A percentile compares a stretch with the other conserved stretches of the same genome.
Conservation (phyloP, 2,329 filamentous ascomycete genomes). For the Cladosporium sp. region DNA sequence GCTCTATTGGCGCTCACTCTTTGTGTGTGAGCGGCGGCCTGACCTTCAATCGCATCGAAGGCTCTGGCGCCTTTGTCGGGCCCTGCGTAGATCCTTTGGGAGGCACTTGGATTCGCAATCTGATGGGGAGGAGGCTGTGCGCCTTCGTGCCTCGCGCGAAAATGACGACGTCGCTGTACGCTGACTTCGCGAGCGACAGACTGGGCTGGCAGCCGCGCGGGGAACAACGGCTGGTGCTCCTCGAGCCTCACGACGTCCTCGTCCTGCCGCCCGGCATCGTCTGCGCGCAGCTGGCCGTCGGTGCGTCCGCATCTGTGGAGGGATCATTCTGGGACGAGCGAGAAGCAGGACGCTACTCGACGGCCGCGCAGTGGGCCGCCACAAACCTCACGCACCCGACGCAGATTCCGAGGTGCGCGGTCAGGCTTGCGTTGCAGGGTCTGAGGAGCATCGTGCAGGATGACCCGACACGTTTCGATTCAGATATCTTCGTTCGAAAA, state of each 20-base stretch:
- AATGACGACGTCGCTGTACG: neutral
- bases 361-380: neutral
- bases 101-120: neutral
- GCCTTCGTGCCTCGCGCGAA: neutral
- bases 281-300: neutral
- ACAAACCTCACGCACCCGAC: neutral
- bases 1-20: neutral
- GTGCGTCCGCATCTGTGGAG: neutral
- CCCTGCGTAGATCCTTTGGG: neutral
- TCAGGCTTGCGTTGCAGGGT: neutral
- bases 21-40: neutral
- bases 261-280: neutral
- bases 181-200: neutral
- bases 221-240: neutral
- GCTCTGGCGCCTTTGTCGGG: neutral
- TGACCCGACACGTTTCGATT: neutral
- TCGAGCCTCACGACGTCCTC: neutral
- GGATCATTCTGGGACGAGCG: neutral
- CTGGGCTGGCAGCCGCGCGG: neutral
- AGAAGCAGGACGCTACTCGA: neutral
- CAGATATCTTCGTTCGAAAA: neutral
- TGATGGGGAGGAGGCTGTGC: neutral
- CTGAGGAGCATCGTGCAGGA: neutral
- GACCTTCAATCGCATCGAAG: neutral
- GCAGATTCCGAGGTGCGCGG: neutral